Conservation (phyloP, 2,329 filamentous ascomycete genomes). For the Penicillium sumatraense region DNA sequence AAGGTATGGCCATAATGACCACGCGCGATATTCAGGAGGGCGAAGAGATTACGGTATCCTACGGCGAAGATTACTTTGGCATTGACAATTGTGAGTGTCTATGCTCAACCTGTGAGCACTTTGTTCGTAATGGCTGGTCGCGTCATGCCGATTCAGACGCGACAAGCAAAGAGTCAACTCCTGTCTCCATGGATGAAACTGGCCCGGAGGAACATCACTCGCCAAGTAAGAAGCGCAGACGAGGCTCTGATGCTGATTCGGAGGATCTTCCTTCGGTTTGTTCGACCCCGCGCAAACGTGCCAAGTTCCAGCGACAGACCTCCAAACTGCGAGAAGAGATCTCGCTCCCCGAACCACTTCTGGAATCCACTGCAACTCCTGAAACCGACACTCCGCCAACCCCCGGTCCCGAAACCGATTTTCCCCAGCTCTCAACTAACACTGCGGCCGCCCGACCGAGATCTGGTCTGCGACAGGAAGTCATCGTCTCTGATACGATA, state of each 20-base stretch:
- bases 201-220: constrained; percentile 19
- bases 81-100: constrained; percentile 93
- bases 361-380: constrained; percentile 22
- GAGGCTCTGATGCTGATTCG: constrained; percentile 31
- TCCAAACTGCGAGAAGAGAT: constrained; percentile 45
- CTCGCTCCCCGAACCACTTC: constrained; percentile 35
- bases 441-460: constrained; percentile 5
- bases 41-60: constrained; percentile 95
- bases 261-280: constrained; percentile 25
- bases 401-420: constrained; percentile 9
- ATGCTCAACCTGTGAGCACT: constrained; percentile 82
- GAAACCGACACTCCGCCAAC: constrained; percentile 15
- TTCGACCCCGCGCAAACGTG: constrained; percentile 38
- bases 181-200: constrained; percentile 32
- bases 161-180: constrained; percentile 40
- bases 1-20: constrained; percentile 90
- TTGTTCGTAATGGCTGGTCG: constrained; percentile 81
- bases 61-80: constrained; percentile 95
- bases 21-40: constrained; percentile 79
- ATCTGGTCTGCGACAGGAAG: constrained; percentile 21
- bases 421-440: constrained; percentile 4
- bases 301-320: constrained; percentile 37
- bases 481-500: constrained; percentile 9
- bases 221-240: constrained; percentile 35
- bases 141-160: constrained; percentile 46